A percentile compares a stretch with the other conserved stretches of the same genome.
Evolutionary conservation across 192 early-diverging fungal genomes (phyloP).

Genomic region (Allomyces macrogynus): DNA sequence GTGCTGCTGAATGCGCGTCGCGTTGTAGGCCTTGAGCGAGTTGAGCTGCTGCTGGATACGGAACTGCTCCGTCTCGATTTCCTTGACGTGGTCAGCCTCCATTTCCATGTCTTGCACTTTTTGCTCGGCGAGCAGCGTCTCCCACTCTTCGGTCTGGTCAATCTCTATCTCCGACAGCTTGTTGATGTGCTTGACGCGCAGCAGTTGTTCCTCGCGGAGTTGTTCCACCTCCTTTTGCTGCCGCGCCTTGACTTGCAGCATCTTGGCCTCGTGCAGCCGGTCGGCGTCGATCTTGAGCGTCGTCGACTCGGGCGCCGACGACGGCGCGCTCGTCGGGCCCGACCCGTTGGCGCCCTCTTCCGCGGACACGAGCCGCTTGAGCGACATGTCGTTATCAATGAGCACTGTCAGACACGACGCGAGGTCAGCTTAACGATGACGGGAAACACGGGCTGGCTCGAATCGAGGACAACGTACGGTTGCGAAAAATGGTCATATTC

Average conservation of each 20-base stretch:
- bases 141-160: slow-evolving; percentile 10
- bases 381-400: slow-evolving; percentile 3
- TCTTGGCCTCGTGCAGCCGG: slow-evolving; percentile 10
- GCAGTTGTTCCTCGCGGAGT: slow-evolving; percentile 12
- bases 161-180: slow-evolving; percentile 11
- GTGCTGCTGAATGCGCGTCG: slow-evolving; percentile 7
- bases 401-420: slow-evolving; percentile 1
- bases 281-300: slow-evolving; percentile 5
- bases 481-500: slow-evolving; percentile 13
- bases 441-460: too few relatives aligned
- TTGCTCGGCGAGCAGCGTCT: slow-evolving; percentile 10
- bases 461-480: not conserved
- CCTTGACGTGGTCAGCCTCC: slow-evolving; percentile 9
- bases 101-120: slow-evolving; percentile 14
- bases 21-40: slow-evolving; percentile 9
- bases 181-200: slow-evolving; percentile 11
- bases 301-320: too few relatives aligned
- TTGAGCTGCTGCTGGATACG: slow-evolving; percentile 7
- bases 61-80: slow-evolving; percentile 9
- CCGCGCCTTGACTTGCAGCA: slow-evolving; percentile 14
- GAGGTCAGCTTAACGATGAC: too few relatives aligned
- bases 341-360: too few relatives aligned
- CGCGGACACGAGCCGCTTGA: not conserved
- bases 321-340: slow-evolving; percentile 2
- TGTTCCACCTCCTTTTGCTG: slow-evolving; percentile 16